Evolutionary conservation across 1,284 basidiomycete species (phyloP).

Genomic region (Gomphus bonarii): DNA sequence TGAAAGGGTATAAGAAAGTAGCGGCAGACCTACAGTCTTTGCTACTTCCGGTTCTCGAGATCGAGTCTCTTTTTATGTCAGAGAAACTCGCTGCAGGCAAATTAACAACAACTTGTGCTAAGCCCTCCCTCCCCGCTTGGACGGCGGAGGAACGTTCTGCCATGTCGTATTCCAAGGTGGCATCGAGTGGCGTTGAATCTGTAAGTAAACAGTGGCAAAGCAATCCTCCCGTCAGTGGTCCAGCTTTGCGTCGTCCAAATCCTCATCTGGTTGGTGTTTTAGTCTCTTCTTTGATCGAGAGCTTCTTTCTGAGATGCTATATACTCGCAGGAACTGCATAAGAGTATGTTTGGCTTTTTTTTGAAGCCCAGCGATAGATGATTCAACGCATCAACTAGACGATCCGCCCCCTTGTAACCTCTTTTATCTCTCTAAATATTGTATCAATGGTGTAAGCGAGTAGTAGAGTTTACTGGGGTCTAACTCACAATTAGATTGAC

Average conservation of each 20-base stretch:
- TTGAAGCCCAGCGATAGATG: constrained; percentile 5
- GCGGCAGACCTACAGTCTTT: constrained; percentile 49
- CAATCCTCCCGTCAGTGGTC: not conserved
- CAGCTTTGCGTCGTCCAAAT: not conserved
- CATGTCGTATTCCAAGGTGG: not conserved
- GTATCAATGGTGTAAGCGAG: constrained; percentile 25
- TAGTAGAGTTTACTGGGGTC: not conserved
- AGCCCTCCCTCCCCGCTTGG: not conserved
- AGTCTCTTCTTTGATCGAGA: not conserved
- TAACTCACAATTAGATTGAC: not conserved
- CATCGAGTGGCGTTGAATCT: not conserved
- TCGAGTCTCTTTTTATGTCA: constrained; percentile 53
- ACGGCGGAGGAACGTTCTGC: not conserved
- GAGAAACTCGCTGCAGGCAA: constrained; percentile 30
- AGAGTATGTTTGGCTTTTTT: not conserved
- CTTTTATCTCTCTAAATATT: constrained; percentile 18
- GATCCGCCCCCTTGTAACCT: not conserved
- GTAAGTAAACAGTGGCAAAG: not conserved
- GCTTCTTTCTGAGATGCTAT: not conserved
- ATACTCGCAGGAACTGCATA: not conserved
- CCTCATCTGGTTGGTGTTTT: not conserved
- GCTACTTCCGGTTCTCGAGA: constrained; percentile 26
- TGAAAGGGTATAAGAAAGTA: constrained; percentile 52
- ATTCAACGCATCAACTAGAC: not conserved
- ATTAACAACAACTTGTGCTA: not conserved